Conservation (phyloP, 371 early-diverging fungal species). For the Zychaea mexicana region DNA sequence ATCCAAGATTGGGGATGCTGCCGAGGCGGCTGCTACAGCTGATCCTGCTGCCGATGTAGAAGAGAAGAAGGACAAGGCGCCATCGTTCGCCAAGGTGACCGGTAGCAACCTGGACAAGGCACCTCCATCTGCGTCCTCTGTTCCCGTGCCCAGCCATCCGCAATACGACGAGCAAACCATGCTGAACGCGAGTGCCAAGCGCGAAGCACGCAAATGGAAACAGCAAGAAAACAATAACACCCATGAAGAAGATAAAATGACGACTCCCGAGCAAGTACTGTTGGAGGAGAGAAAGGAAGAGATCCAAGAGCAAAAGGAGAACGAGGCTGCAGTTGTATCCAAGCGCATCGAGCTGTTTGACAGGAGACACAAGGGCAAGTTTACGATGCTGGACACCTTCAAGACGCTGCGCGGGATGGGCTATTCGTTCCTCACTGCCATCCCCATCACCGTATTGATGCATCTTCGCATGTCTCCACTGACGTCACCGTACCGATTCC, state of each 20-base stretch:
- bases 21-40: conserved; percentile 15
- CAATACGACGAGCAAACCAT: conserved; percentile 42
- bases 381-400: conserved; percentile 40
- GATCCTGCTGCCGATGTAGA: not conserved
- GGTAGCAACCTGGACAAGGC: conserved; percentile 37
- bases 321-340: conserved; percentile 9
- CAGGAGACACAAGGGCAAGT: conserved; percentile 21
- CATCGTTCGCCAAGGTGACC: conserved; percentile 39
- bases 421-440: conserved; percentile 37
- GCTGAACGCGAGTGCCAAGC: conserved; percentile 22
- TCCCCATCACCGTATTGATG: conserved; percentile 39
- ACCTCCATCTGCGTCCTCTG: conserved; percentile 36
- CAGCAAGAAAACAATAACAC: conserved; percentile 8
- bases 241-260: conserved; percentile 1
- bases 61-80: not conserved
- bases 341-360: conserved; percentile 31
- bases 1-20: conserved; percentile 25
- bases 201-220: conserved; percentile 33
- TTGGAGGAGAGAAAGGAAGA: not conserved
- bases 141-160: conserved; percentile 30
- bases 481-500: conserved; percentile 47
- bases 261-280: conserved; percentile 4
- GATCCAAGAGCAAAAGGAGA: not conserved
- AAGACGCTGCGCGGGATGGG: conserved; percentile 38
- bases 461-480: conserved; percentile 43